Base-by-base conservation (phyloP, 2,329 filamentous ascomycete genomes). In the Meredithiella fracta region DNA sequence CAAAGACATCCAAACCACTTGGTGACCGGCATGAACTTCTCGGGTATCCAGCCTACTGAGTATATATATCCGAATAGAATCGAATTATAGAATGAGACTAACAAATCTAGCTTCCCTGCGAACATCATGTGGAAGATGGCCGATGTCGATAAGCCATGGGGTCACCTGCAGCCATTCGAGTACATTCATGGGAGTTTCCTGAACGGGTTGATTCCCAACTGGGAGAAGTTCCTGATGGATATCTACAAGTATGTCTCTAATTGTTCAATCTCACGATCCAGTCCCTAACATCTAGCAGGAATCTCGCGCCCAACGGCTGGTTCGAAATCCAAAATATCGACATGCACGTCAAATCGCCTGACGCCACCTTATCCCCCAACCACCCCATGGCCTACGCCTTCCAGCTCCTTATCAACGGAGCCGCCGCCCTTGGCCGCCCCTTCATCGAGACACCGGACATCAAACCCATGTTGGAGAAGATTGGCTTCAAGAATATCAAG, bases 291-390 rank as follows among this genome's bases (percentile, higher is more conserved):
- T 7, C 34, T 22, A 11, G 5, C 34, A 53, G 51, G 6, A 53
- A 53, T 31, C 34, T 53, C 14, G n/a, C 51, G 11, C 31, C 51
- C 20, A 20, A 23, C 17, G 51, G 51, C 29, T 53, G 51, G 51
- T 53, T 37, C n/a, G 51, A 53, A 25, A 42, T 53, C 51, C 31
- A 53, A 40, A 40, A 53, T 11, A 53, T 53, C 23, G 31, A 53
- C 20, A 23, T 38, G 3, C 5, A 37, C 1, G 14, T 23, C 22
- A 25, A 25, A 38, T 53, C n/a, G 8, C 31, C 23, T 8, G 51
- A 53, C 20, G 34, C n/a, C 15, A 53, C 51, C 9, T 17, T 53
- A 17, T 20, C 17, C 6, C 31, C 51, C 8, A 40, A 11, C 34
- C 31, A 53, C 51, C 17, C 29, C 2, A 14, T 53, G 31, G 22